Percentiles rank a stretch among this genome's conserved stretches.
These are phyloP conservation scores for Quercus lobata DNA, from an alignment of 331 rosid species.

Conservation along the genomic window DNA sequence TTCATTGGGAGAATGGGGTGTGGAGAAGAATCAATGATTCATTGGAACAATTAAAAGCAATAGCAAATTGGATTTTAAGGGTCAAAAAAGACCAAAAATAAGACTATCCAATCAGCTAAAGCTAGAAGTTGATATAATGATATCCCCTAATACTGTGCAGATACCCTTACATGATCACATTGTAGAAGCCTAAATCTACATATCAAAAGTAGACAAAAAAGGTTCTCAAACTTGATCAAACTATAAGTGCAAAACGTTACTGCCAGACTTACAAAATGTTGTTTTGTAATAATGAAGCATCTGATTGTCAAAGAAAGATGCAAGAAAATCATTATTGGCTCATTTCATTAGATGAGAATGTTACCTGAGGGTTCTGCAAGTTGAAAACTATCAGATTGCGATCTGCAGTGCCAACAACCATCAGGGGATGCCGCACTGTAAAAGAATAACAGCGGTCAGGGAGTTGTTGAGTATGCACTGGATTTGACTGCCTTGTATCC, in stretches of 20 bases:
- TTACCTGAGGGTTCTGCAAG: conserved; percentile 91
- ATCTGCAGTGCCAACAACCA: conserved; percentile 91
- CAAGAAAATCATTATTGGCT: conserved; percentile 3
- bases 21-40: background rate
- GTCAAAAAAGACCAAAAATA: background rate
- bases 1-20: background rate
- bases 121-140: background rate
- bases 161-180: background rate
- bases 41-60: background rate
- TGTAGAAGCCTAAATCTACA: background rate
- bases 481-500: conserved; percentile 93
- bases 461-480: conserved; percentile 86
- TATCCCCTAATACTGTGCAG: background rate
- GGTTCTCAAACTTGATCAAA: background rate
- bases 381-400: conserved; percentile 81
- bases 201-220: background rate
- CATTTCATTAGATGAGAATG: conserved; percentile 9
- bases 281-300: background rate
- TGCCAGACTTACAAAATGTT: background rate
- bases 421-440: conserved; percentile 64
- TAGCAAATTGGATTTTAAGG: background rate
- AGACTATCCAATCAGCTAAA: background rate
- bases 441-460: conserved; percentile 85
- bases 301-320: background rate
- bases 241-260: background rate